Base-by-base conservation (phyloP, 2,329 filamentous ascomycete species). In the Dactylellina sp. region DNA sequence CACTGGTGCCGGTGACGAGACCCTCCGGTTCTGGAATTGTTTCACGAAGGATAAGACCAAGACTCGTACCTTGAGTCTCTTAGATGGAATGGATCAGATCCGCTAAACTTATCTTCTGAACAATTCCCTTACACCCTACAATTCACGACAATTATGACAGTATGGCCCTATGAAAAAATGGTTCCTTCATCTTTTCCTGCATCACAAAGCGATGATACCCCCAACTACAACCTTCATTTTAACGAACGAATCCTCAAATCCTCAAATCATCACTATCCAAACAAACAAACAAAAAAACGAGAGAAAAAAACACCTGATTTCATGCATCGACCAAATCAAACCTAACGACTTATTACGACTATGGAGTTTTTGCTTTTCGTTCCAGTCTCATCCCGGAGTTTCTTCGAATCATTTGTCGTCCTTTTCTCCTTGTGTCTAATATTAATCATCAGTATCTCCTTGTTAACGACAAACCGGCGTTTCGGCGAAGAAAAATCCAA, bases 1-100 rank as follows among this genome's bases (percentile, higher is more conserved):
- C 11, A 99, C 95, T 0, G 95, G 95, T 22, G 95, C 95, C 2
- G 95, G 95, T 14, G 95, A 99, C 77, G 95, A 99, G 83, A 99
- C 95, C 0, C 82, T 99, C 55, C 85, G 95, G 46, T 99, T 99
- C 83, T 99, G 95, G 95, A 95, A 95, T 70, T 90, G 95, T 1
- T 99, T 99, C 82, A 92, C 76, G 3, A 78, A 78, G 63, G 76
- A 91, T 72, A 89, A 90, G 79, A 90, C 92, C 79, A 89, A 91
- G 25, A 89, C 90, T 24, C 85, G 87, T 71, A 76, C 76, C 47
- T 75, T 75, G 66, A 89, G 66, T 82, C 81, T 42, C 83, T 66
- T 79, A 24, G 78, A 79, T 59, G 76, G 77, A 47, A 77, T 79
- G 64, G 74, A 76, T 49, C 77, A 78, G 66, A 79, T 79, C 71